These are phyloP conservation scores for Umbelopsis vinacea DNA, from an alignment of 192 early-diverging fungal species.

Conservation along the genomic window DNA sequence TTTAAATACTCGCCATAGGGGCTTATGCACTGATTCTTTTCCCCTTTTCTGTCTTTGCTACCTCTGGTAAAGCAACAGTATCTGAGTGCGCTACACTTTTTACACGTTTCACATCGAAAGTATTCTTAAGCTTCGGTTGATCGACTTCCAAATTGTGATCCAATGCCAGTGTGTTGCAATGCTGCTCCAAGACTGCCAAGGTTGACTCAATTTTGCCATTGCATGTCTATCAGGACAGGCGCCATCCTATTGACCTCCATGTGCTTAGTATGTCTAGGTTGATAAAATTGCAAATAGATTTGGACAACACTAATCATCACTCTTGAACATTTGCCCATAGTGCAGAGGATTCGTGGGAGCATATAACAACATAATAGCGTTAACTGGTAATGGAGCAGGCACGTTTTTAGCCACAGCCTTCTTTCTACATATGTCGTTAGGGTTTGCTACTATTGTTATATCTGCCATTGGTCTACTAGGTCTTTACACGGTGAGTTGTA, in stretches of 20 bases:
- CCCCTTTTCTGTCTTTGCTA: background rate
- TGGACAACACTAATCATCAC: background rate
- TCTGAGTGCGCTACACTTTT: background rate
- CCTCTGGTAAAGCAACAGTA: background rate
- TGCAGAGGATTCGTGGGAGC: constrained; percentile 16
- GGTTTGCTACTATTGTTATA: constrained; percentile 6
- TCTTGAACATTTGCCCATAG: background rate
- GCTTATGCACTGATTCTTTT: background rate
- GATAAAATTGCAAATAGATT: too few species aligned
- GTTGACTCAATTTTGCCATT: constrained; percentile 20
- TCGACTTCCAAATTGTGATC: background rate
- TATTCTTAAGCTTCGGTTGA: background rate
- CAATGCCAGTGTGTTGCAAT: constrained; percentile 13
- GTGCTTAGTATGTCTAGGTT: constrained; percentile 7
- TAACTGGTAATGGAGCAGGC: background rate
- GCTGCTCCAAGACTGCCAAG: constrained; percentile 6
- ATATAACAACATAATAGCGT: constrained; percentile 8
- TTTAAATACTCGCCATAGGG: constrained; percentile 7
- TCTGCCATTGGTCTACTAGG: constrained; percentile 3
- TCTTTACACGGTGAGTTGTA: constrained; percentile 1
- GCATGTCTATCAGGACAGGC: constrained; percentile 20
- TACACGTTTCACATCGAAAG: background rate
- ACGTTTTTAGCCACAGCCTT: background rate
- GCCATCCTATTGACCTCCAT: constrained; percentile 11
- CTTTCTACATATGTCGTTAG: constrained; percentile 14